Percentiles rank a stretch among this genome's conserved stretches.
phyloP scores from a whole-genome alignment of 352 stramenopile genomes.

The Globisporangium camurandrum region DNA sequence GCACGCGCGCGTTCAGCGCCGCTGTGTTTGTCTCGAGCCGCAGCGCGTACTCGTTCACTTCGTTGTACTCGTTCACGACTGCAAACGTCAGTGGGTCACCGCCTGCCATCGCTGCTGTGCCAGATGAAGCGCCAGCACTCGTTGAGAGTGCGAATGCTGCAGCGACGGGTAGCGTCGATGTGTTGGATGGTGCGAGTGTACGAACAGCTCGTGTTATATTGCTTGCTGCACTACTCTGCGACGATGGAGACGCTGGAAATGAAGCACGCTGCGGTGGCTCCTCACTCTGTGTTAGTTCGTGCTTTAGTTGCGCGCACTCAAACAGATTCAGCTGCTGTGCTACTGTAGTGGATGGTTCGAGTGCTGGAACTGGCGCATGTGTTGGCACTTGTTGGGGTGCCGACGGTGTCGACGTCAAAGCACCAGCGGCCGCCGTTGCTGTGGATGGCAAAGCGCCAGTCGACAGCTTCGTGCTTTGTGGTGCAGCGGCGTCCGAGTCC shows the following conservation, averaged over 20 bases:
- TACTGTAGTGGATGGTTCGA: background rate
- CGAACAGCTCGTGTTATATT: background rate
- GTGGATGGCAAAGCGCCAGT: too few relatives aligned
- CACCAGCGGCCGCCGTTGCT: background rate
- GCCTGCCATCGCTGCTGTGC: background rate
- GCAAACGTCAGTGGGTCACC: conserved; percentile 17
- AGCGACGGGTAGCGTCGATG: too few relatives aligned
- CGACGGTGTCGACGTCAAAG: background rate
- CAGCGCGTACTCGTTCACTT: conserved; percentile 12
- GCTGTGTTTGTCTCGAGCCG: conserved; percentile 10
- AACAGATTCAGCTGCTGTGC: background rate
- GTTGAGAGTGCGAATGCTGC: background rate
- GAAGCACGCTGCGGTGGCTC: background rate
- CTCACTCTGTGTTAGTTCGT: background rate
- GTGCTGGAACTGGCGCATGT: too few relatives aligned
- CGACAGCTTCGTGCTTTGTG: too few relatives aligned
- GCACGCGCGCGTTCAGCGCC: conserved; percentile 6
- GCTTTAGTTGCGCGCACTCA: background rate
- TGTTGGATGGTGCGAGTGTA: too few relatives aligned
- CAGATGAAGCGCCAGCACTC: background rate
- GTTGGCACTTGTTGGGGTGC: too few relatives aligned
- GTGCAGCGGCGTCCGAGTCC: too few relatives aligned
- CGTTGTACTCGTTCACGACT: conserved; percentile 18
- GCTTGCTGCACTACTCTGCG: background rate
- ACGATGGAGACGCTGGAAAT: background rate